Percentiles rank a stretch among this genome's conserved stretches.
Evolutionary conservation across 1,284 basidiomycete species (phyloP).

Genomic region (Trichosporon coremiiforme): DNA sequence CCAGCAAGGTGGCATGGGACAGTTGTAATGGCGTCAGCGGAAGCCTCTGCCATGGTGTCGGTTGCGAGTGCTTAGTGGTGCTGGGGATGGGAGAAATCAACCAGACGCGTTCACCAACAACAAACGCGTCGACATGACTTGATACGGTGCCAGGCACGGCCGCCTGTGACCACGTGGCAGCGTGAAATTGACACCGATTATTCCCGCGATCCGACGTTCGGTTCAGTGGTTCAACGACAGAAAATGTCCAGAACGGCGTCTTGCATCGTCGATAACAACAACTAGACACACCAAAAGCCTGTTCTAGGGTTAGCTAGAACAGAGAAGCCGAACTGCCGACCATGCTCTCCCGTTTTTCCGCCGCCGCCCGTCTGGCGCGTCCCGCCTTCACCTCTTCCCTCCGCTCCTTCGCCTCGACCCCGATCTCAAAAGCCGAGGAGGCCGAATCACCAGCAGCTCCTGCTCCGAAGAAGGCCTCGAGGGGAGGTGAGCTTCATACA

Average conservation of each 20-base stretch:
- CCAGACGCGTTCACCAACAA: conserved; percentile 23
- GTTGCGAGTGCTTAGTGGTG: not conserved
- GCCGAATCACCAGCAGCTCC: conserved; percentile 14
- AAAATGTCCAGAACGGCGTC: conserved; percentile 9
- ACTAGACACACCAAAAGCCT: not conserved
- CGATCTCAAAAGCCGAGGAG: not conserved
- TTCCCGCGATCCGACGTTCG: not conserved
- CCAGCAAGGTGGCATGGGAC: conserved; percentile 55
- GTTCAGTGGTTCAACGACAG: not conserved
- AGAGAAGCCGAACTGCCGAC: not conserved
- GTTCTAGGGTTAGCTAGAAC: conserved; percentile 3
- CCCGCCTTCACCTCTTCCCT: conserved; percentile 7
- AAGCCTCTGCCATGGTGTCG: conserved; percentile 42
- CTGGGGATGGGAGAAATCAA: conserved; percentile 2
- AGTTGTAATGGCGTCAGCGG: conserved; percentile 38
- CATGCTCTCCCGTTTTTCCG: conserved; percentile 6
- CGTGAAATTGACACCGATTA: not conserved
- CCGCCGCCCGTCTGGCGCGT: not conserved
- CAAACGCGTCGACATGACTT: conserved; percentile 26
- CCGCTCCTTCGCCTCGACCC: conserved; percentile 1
- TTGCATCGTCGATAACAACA: not conserved
- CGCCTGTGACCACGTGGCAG: not conserved
- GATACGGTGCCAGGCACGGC: conserved; percentile 10
- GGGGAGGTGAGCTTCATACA: conserved; percentile 39
- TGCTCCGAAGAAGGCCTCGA: conserved; percentile 40